These are phyloP conservation scores for Anisodus tanguticus DNA, from an alignment of 257 asterid species.

Conservation along the genomic window DNA sequence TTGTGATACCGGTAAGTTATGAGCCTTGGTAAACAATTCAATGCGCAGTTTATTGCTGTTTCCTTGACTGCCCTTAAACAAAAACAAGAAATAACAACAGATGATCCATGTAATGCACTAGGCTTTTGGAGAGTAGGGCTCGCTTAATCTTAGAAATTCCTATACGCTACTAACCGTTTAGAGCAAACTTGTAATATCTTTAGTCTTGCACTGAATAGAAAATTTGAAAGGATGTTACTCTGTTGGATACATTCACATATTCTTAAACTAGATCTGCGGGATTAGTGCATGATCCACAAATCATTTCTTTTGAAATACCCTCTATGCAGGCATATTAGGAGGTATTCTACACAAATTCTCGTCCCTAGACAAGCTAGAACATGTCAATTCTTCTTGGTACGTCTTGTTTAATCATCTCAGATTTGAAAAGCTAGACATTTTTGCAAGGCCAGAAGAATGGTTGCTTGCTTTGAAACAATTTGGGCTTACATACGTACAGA, in stretches of 20 bases:
- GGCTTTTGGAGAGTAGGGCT: background rate
- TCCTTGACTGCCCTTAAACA: background rate
- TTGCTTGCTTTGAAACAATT: background rate
- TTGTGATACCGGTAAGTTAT: background rate
- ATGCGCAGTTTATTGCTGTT: background rate
- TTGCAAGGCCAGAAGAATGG: background rate
- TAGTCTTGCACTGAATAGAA: background rate
- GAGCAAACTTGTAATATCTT: background rate
- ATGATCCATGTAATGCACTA: background rate
- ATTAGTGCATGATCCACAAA: background rate
- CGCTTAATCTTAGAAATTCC: too few species aligned
- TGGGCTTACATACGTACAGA: background rate
- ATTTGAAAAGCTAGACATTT: background rate
- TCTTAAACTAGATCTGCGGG: background rate
- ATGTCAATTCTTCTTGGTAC: background rate
- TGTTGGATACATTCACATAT: background rate
- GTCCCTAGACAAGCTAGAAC: background rate
- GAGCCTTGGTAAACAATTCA: background rate
- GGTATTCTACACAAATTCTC: background rate
- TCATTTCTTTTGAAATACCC: constrained; percentile 1
- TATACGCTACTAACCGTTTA: background rate
- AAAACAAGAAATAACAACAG: background rate
- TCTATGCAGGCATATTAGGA: background rate
- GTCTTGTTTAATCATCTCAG: background rate
- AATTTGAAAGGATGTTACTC: background rate